Evolutionary conservation across 495 filamentous ascomycete species (phyloP).

Genomic region (Neurospora tetrasperma): DNA sequence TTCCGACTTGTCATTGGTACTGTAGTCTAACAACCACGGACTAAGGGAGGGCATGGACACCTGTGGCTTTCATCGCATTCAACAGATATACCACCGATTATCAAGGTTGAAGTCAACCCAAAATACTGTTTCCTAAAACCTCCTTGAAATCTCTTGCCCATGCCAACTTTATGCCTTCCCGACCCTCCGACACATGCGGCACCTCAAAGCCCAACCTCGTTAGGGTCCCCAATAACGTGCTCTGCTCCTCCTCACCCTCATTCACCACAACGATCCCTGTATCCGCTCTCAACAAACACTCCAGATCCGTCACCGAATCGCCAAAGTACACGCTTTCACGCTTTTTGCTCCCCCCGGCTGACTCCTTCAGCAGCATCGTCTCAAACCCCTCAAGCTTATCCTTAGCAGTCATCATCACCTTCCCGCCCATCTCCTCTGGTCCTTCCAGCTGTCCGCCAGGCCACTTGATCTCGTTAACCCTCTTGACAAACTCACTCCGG

Average conservation of each 20-base stretch:
- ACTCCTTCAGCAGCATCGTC: background rate
- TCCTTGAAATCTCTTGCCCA: constrained; percentile 25
- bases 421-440: constrained; percentile 18
- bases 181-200: constrained; percentile 17
- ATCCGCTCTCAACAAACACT: constrained; percentile 26
- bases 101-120: constrained; percentile 3
- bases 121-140: constrained; percentile 8
- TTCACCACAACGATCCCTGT: constrained; percentile 31
- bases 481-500: background rate
- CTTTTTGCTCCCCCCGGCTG: background rate
- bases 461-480: constrained; percentile 23
- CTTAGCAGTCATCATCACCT: constrained; percentile 13
- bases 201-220: constrained; percentile 27
- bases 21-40: background rate
- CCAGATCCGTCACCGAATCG: constrained; percentile 26
- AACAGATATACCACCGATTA: background rate
- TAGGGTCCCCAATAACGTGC: constrained; percentile 26
- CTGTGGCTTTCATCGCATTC: background rate
- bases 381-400: constrained; percentile 18
- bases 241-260: constrained; percentile 11
- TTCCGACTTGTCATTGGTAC: background rate
- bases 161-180: constrained; percentile 4
- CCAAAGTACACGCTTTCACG: constrained; percentile 20
- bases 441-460: constrained; percentile 24
- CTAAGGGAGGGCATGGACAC: background rate